Evolutionary conservation across 176 grass and related monocot species (phyloP), one percentile per base, ranked within the genome.

Genomic region (Phoenix dactylifera): DNA sequence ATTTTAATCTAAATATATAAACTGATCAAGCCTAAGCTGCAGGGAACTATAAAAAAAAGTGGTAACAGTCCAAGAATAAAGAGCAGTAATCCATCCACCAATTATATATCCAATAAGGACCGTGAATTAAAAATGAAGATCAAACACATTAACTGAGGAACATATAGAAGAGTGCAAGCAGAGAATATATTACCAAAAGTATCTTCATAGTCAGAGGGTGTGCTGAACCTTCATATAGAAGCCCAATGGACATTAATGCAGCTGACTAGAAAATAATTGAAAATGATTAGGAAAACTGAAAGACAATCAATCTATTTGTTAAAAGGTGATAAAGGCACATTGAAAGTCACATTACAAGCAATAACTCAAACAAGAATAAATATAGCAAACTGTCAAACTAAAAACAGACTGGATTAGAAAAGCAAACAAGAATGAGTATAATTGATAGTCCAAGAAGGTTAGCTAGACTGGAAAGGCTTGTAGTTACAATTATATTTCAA

Each of bases 171-270:
- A 55, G 3, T 24, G 3, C 18, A 68, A 1, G 24, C 29, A 4
- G 50, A 12, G 9, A 55, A 7, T 55, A 14, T 44, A 26, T 55
- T 55, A 95, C 91, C 86, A 95, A 80, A 90, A 95, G 91, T 62
- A 95, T 84, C 70, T 95, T 95, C 91, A 95, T 95, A 57, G 86
- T 95, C 68, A 90, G 76, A 54, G 91, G 80, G 79, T 95, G 86
- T 12, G 86, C 86, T 90, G 91, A 95, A 54, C 86, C 83, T 90
- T 90, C 91, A 59, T 84, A 90, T 15, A 95, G 83, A 76, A 95
- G 86, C 52, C 91, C 91, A 84, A 95, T 90, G 52, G 79, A 70
- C 86, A 95, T 86, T 49, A 95, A 58, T 74, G 91, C 91, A 57
- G 91, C 86, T 71, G 86, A 89, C 91, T 95, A 70, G 25, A 72